phyloP scores from a whole-genome alignment of 2,329 filamentous ascomycete species.

The Aspergillus sp. region DNA sequence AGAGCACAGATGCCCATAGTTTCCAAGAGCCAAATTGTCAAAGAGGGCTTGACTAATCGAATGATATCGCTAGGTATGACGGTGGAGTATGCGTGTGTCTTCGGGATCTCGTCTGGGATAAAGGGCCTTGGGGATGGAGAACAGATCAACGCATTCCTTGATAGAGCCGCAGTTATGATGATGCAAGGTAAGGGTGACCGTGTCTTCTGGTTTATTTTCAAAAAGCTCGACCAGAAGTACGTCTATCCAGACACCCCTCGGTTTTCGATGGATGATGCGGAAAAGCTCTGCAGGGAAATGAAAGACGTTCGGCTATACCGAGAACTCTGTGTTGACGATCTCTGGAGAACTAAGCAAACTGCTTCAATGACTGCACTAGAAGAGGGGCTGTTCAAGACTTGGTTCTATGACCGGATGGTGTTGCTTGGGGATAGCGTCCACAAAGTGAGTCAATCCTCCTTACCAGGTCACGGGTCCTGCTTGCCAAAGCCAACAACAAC shows the following conservation, averaged over 20 bases:
- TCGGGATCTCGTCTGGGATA: constrained; percentile 26
- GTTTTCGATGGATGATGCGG: constrained; percentile 23
- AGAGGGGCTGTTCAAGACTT: constrained; percentile 25
- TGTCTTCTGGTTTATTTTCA: constrained; percentile 29
- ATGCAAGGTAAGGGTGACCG: constrained; percentile 22
- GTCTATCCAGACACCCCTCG: constrained; percentile 22
- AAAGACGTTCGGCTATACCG: constrained; percentile 15
- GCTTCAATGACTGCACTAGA: constrained; percentile 25
- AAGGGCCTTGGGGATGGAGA: constrained; percentile 17
- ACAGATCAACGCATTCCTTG: constrained; percentile 17
- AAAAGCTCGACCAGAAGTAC: constrained; percentile 24
- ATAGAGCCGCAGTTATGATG: constrained; percentile 18
- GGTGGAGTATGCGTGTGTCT: constrained; percentile 31
- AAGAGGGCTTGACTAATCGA: background rate
- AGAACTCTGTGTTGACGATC: constrained; percentile 19
- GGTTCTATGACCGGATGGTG: constrained; percentile 24
- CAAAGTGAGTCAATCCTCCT: constrained; percentile 19
- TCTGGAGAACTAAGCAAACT: constrained; percentile 22
- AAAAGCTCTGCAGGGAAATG: constrained; percentile 8
- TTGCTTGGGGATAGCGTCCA: constrained; percentile 29
- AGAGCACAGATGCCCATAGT: background rate
- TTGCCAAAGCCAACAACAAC: background rate
- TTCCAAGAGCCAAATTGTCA: background rate
- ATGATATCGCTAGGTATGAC: constrained; percentile 13
- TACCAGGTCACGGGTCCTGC: background rate